Percentiles rank a stretch among this genome's conserved stretches.
Evolutionary conservation across 1,139 yeast genomes (phyloP).

Genomic region (Lodderomyces metapsilosis): DNA sequence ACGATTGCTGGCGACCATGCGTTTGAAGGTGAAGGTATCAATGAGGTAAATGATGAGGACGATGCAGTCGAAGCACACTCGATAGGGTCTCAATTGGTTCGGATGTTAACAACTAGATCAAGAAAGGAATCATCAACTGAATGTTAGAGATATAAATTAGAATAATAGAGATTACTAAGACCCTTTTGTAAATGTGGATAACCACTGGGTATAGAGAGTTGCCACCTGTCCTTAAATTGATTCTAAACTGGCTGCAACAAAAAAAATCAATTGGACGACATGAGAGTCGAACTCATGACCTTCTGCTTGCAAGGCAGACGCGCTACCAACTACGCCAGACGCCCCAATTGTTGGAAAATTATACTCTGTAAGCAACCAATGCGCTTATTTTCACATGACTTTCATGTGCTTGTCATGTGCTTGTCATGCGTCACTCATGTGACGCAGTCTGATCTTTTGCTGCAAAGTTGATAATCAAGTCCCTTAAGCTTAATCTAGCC

Average conservation of each 20-base stretch:
- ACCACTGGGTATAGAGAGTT: too few relatives aligned
- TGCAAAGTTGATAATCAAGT: not conserved
- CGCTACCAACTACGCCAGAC: slow-evolving; percentile 76
- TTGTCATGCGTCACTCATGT: not conserved
- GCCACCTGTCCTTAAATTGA: too few relatives aligned
- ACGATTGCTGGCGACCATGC: slow-evolving; percentile 49
- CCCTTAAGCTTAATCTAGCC: not conserved
- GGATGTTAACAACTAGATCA: slow-evolving; percentile 15
- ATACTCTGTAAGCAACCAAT: not conserved
- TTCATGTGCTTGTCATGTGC: not conserved
- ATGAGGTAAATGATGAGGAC: slow-evolving; percentile 4
- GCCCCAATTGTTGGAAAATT: slow-evolving; percentile 32
- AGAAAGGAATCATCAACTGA: not conserved
- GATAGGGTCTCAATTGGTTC: slow-evolving; percentile 28
- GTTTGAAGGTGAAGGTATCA: not conserved
- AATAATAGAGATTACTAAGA: too few relatives aligned
- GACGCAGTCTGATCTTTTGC: not conserved
- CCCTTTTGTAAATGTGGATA: too few relatives aligned
- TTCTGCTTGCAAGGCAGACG: slow-evolving; percentile 67
- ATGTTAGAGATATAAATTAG: not conserved
- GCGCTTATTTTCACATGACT: not conserved
- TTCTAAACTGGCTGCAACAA: too few relatives aligned
- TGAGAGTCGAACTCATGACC: slow-evolving; percentile 68
- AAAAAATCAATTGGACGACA: slow-evolving; percentile 44
- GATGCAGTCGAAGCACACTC: slow-evolving; percentile 22